These are phyloP conservation scores for Colletotrichum tropicicola DNA, from an alignment of 2,329 filamentous ascomycete species.

Conservation along the genomic window DNA sequence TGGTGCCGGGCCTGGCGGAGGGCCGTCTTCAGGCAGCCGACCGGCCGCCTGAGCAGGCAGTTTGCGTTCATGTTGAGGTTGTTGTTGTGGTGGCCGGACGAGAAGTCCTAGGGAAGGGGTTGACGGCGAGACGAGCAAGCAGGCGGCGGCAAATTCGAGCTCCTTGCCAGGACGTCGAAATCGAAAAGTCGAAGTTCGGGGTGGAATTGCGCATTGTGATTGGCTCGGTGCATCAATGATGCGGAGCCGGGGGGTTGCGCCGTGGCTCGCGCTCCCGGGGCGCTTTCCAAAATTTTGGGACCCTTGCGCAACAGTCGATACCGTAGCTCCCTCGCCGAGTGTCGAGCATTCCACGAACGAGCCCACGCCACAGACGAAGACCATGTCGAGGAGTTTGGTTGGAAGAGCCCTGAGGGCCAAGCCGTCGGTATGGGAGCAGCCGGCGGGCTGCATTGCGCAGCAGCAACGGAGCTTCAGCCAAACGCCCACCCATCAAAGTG, in stretches of 20 bases:
- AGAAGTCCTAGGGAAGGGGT: neutral
- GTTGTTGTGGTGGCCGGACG: neutral
- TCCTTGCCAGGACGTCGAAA: neutral
- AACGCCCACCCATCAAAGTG: constrained; percentile 23
- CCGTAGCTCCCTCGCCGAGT: constrained; percentile 7
- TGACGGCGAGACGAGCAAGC: neutral
- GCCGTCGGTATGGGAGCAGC: constrained; percentile 25
- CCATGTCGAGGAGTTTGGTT: constrained; percentile 26
- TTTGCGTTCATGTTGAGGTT: constrained; percentile 64
- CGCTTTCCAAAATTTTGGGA: constrained; percentile 26
- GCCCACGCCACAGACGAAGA: neutral
- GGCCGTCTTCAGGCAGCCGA: constrained; percentile 75
- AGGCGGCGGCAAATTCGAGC: too few species aligned
- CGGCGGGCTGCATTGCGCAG: constrained; percentile 18
- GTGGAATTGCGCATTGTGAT: constrained; percentile 40
- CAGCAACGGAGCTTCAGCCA: constrained; percentile 31
- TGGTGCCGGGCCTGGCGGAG: constrained; percentile 67
- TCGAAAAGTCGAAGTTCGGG: constrained; percentile 30
- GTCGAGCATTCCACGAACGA: neutral
- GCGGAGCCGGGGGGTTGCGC: constrained; percentile 17
- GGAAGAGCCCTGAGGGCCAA: constrained; percentile 29
- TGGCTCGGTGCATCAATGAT: constrained; percentile 42
- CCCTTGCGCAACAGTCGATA: neutral
- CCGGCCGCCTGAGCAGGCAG: constrained; percentile 72
- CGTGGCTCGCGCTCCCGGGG: neutral